Percentiles rank a stretch among this genome's conserved stretches.
phyloP scores from a whole-genome alignment of 2,329 filamentous ascomycete genomes.

The Lasiodiplodia sp. region DNA sequence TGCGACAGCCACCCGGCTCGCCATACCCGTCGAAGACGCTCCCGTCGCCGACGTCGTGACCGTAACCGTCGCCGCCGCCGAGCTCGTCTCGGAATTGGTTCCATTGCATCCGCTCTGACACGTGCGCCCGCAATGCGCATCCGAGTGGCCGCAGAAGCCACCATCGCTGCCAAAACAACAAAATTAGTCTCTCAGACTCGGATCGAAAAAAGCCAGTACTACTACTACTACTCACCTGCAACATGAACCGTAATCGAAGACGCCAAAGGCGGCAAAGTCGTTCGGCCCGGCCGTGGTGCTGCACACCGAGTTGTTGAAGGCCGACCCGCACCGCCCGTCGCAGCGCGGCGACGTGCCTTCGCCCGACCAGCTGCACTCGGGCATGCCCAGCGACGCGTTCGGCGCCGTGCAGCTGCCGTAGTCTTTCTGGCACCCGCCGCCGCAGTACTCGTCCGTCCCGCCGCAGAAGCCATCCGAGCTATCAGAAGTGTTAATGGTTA shows the following conservation, averaged over 20 bases:
- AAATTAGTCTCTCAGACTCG: neutral
- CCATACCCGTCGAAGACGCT: constrained; percentile 1
- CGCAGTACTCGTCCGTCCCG: constrained; percentile 11
- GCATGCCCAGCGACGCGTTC: constrained; percentile 23
- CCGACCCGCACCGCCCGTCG: constrained; percentile 26
- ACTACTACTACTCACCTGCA: constrained; percentile 22
- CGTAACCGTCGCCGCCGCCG: constrained; percentile 8
- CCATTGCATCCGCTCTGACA: constrained; percentile 29
- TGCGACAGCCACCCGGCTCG: neutral
- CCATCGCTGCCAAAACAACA: neutral
- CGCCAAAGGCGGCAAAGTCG: constrained; percentile 17
- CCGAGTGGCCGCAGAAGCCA: constrained; percentile 20
- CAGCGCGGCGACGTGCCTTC: constrained; percentile 25
- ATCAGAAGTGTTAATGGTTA: neutral
- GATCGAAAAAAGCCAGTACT: neutral
- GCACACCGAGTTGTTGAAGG: constrained; percentile 23
- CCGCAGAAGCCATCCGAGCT: constrained; percentile 17
- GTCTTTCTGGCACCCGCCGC: constrained; percentile 13
- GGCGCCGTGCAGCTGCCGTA: constrained; percentile 20
- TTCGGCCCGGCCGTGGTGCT: constrained; percentile 6
- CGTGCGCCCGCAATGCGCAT: constrained; percentile 1
- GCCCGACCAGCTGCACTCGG: constrained; percentile 24
- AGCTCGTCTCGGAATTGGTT: neutral
- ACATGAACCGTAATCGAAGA: constrained; percentile 26
- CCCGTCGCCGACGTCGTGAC: constrained; percentile 9